Evolutionary conservation across 2,329 filamentous ascomycete genomes (phyloP).

Genomic region (Neofusicoccum laricinum): DNA sequence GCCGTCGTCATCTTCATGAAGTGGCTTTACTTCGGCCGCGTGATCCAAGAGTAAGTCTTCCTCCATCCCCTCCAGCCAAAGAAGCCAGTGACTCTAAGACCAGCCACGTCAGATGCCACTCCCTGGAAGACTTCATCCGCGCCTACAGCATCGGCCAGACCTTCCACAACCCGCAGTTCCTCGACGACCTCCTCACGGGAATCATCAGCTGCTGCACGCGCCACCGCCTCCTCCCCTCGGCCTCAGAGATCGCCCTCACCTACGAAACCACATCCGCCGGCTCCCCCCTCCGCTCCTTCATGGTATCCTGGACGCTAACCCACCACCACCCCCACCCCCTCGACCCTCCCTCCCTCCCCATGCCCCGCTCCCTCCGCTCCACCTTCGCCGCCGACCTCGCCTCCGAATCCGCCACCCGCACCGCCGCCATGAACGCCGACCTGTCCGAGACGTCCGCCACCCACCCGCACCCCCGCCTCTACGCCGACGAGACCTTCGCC

Average conservation of each 20-base stretch:
- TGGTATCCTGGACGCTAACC: neutral
- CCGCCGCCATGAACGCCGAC: neutral
- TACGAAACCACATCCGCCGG: neutral
- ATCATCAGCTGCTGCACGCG: neutral
- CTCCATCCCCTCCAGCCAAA: neutral
- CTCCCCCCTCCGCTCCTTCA: neutral
- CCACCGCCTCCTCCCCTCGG: neutral
- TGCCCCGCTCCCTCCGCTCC: neutral
- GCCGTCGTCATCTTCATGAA: neutral
- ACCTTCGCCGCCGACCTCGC: neutral
- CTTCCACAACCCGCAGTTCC: conserved; percentile 1
- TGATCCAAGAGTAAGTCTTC: neutral
- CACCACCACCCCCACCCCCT: neutral
- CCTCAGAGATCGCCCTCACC: neutral
- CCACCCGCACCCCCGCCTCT: neutral
- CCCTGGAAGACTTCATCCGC: neutral
- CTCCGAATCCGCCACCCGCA: neutral
- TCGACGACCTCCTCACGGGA: neutral
- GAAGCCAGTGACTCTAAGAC: neutral
- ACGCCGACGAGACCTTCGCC: neutral
- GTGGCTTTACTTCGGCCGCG: conserved; percentile 1
- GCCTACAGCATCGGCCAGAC: neutral
- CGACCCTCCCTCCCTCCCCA: neutral
- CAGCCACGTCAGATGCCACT: neutral
- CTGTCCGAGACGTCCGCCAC: neutral